Conservation (phyloP, 176 grass and related monocot genomes). For the Tuctoria greenei region DNA sequence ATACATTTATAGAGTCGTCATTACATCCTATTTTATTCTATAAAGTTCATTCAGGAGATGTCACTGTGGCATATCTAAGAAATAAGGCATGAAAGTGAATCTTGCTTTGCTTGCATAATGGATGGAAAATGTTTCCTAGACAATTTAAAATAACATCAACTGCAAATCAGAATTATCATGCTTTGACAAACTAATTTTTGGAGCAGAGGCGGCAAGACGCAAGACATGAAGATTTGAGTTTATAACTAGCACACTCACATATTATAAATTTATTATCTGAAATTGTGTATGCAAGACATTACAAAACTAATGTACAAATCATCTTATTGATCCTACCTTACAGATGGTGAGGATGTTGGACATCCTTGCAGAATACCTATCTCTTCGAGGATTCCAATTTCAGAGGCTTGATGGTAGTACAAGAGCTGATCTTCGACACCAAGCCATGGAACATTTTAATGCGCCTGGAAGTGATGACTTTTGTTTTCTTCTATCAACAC, state of each 20-base stretch:
- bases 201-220: background rate
- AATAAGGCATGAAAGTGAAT: background rate
- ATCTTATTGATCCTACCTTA: slow-evolving; percentile 23
- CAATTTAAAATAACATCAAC: background rate
- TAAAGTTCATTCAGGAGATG: background rate
- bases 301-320: background rate
- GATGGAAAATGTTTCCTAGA: background rate
- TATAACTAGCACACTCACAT: background rate
- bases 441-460: slow-evolving; percentile 99
- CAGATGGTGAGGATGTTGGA: slow-evolving; percentile 99
- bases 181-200: background rate
- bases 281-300: background rate
- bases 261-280: background rate
- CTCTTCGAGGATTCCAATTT: slow-evolving; percentile 92
- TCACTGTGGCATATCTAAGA: background rate
- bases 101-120: background rate
- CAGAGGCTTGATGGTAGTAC: slow-evolving; percentile 99
- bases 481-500: slow-evolving; percentile 96
- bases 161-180: background rate
- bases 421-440: slow-evolving; percentile 92
- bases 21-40: background rate
- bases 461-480: slow-evolving; percentile 99
- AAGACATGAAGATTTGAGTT: background rate
- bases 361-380: slow-evolving; percentile 95
- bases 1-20: background rate